Base-by-base conservation (phyloP, 371 early-diverging fungal genomes). In the Rhizopus microsporus region DNA sequence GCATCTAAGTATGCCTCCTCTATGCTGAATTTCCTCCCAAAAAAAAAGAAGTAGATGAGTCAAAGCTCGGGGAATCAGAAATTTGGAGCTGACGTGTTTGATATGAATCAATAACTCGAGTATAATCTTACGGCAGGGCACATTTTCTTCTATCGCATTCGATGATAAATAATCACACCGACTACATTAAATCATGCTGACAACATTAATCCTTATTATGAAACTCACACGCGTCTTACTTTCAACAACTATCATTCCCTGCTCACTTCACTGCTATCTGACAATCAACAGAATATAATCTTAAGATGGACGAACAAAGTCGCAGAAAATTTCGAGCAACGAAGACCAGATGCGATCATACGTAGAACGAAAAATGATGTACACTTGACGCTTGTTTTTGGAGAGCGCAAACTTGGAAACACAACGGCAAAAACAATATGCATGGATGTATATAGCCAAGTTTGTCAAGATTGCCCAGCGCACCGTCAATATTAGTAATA, bases 311-410 rank as follows among this genome's bases (percentile, higher is more conserved):
- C n/a, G 32, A 44, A 54, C 44, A 54, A 54, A 44, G 44, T 44
- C 15, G 54, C 54, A 33, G 33, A 42, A 8, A 33, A 16, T 34
- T 54, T 43, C 15, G 33, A 4, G n/a, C 17, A 43, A 16, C 42
- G 44, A 54, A 30, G 44, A 54, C 54, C 34, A 15, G 54, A 43
- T 8, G 54, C 54, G n/a, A 54, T 43, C 33, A 54, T 54, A 32
- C 16, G 33, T 33, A 16, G 44, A 33, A 5, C 15, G 4, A 31
- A 51, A 17, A 5, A 51, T 15, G 17, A 37, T 8, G 6, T 54
- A 44, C 33, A 34, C 34, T 23, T 23, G 23, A 23, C 23, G 23
- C 32, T 54, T 54, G 54, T 32, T 33, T 44, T 33, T n/a, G 54
- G 54, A 4, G 44, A 54, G 33, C 43, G 44, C 17, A 44, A 54